Conservation (phyloP, 2,329 filamentous ascomycete genomes). For the Penicillium sp. region DNA sequence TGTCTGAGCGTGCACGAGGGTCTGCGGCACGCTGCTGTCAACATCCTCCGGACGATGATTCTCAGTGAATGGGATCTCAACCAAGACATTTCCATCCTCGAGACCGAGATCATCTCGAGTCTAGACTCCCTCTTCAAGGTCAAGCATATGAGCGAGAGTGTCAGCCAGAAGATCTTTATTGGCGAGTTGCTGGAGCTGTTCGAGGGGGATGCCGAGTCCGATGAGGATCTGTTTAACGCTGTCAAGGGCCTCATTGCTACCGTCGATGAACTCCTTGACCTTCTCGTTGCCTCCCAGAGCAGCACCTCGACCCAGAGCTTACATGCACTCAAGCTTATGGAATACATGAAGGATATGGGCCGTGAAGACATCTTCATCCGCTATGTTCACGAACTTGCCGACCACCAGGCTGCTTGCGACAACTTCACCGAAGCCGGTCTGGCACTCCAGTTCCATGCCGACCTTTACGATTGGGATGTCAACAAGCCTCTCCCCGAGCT, state of each 20-base stretch:
- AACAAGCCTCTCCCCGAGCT: conserved; percentile 66
- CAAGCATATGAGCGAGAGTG: conserved; percentile 82
- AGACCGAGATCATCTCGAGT: conserved; percentile 95
- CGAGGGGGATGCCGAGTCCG: conserved; percentile 65
- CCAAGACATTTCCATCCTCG: conserved; percentile 85
- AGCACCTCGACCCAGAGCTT: conserved; percentile 76
- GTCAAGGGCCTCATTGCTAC: conserved; percentile 78
- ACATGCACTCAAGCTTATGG: conserved; percentile 88
- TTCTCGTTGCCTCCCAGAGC: conserved; percentile 86
- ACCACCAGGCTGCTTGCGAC: conserved; percentile 71
- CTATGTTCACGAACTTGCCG: conserved; percentile 89
- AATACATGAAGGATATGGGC: conserved; percentile 94
- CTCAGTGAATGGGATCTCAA: conserved; percentile 97
- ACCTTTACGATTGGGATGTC: conserved; percentile 90
- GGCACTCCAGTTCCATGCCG: conserved; percentile 85
- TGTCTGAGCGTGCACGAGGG: conserved; percentile 96
- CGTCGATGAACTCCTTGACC: conserved; percentile 85
- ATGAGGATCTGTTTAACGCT: conserved; percentile 74
- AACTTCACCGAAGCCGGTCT: conserved; percentile 88
- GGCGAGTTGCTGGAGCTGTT: conserved; percentile 82
- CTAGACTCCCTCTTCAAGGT: conserved; percentile 88
- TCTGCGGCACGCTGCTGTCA: conserved; percentile 82
- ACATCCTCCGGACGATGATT: conserved; percentile 96
- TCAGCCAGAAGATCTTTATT: conserved; percentile 91
- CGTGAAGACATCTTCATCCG: conserved; percentile 96